Evolutionary conservation across 31 red algal genomes (phyloP).

Genomic region (Odonthalia washingtoniensis): DNA sequence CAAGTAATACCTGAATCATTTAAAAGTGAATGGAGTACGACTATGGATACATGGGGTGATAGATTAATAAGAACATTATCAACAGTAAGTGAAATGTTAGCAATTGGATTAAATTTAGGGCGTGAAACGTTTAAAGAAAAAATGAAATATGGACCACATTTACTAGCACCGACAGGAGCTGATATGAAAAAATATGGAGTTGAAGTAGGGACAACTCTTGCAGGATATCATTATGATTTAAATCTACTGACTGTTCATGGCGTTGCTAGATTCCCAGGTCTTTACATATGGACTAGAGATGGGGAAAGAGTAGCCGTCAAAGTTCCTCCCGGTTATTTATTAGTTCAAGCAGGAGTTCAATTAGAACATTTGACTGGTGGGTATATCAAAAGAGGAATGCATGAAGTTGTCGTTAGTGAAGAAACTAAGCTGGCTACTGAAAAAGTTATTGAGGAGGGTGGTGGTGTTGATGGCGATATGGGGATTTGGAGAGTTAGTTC

Average conservation of each 20-base stretch:
- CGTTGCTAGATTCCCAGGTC: conserved; percentile 67
- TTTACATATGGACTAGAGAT: conserved; percentile 80
- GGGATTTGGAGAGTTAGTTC: conserved; percentile 84
- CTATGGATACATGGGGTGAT: conserved; percentile 81
- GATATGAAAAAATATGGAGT: conserved; percentile 64
- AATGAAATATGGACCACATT: conserved; percentile 76
- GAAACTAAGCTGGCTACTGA: conserved; percentile 52
- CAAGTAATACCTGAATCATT: conserved; percentile 85
- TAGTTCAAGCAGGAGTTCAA: conserved; percentile 84
- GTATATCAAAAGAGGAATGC: conserved; percentile 73
- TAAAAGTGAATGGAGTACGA: conserved; percentile 60
- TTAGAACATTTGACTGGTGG: conserved; percentile 86
- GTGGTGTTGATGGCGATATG: too few species aligned
- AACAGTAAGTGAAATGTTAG: conserved; percentile 82
- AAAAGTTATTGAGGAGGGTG: conserved; percentile 10
- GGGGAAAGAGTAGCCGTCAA: conserved; percentile 74
- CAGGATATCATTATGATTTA: conserved; percentile 95
- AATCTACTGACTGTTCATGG: conserved; percentile 92
- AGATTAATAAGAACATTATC: conserved; percentile 47
- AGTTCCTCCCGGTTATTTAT: conserved; percentile 80
- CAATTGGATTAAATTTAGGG: conserved; percentile 71
- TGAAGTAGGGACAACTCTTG: conserved; percentile 71
- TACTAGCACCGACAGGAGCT: conserved; percentile 92
- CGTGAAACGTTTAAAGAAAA: conserved; percentile 56
- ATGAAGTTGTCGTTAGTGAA: conserved; percentile 89